Base-by-base conservation (phyloP, 805 yeast species). In the Allodekkera sacchari region DNA sequence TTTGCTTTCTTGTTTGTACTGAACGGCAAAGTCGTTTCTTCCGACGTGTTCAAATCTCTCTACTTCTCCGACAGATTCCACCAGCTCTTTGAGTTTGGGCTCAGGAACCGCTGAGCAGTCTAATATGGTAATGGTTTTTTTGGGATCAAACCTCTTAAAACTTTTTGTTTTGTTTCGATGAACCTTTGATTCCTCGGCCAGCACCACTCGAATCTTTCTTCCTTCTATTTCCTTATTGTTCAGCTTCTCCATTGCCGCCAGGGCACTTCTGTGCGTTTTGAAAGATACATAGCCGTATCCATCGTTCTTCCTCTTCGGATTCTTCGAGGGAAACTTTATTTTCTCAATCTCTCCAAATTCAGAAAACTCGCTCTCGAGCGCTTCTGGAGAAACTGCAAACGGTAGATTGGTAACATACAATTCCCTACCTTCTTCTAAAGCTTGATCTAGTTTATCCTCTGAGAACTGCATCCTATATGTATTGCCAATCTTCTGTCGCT, bases 251-350 rank as follows among this genome's bases (percentile, higher is more conserved):
- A 76, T 39, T 0, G 84, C 75, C 4, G 48, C 47, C 0, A 53
- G 45, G 0, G 85, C 82, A 3, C 63, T 66, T 1, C 59, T 63
- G 7, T 27, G 25, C 3, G 52, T 47, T 3, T 45, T 35, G 42
- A 73, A 81, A 0, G 71, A 59, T 0, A 83, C 55, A 46, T 83
- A 81, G 0, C 79, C 94, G 50, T 66, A 77, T 0, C 89, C 88
- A 28, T 72, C 74, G 45, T 76, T 67, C 3, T 55, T 50, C 5
- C 50, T 45, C 20, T 54, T 57, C 22, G 49, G 50, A 7, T 28
- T 34, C 9, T 28, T 34, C 28, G 66, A 36, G 3, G 83, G 83
- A 3, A 80, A 38, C 20, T 57, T 61, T 1, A 81, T 50, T 23
- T 53, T 55, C 33, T 75, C 80, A 11, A 83, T 61, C 0, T 40